A percentile compares a stretch with the other conserved stretches of the same genome.
Conservation (phyloP, 2,329 filamentous ascomycete genomes). For the Talaromyces sp. region DNA sequence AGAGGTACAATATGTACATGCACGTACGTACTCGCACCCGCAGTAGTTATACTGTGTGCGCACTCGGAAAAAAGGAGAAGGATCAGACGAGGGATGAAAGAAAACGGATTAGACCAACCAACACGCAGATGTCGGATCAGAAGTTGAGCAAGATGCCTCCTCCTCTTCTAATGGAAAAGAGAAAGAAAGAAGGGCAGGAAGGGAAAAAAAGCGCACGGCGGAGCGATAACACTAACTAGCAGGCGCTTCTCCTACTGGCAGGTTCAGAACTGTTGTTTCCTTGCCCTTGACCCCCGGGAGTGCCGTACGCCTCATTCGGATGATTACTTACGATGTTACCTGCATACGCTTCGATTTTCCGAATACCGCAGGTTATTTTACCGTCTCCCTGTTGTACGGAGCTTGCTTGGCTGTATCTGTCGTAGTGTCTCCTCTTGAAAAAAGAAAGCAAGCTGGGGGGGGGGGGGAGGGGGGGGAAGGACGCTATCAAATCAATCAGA, state of each 20-base stretch:
- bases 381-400: not conserved
- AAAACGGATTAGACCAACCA: not conserved
- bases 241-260: not conserved
- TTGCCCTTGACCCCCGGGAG: not conserved
- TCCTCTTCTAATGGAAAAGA: not conserved
- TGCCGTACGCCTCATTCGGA: not conserved
- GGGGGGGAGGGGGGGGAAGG: too few relatives aligned
- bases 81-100: not conserved
- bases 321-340: not conserved
- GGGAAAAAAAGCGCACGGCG: slow-evolving; percentile 2
- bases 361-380: not conserved
- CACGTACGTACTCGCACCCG: not conserved
- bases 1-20: not conserved
- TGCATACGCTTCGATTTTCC: not conserved
- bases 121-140: not conserved
- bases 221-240: not conserved
- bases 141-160: not conserved
- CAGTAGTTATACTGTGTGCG: not conserved
- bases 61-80: not conserved
- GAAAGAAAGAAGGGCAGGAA: not conserved
- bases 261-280: not conserved
- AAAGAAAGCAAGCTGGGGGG: not conserved
- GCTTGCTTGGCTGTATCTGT: not conserved
- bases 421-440: not conserved
- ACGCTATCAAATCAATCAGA: not conserved